phyloP scores from a whole-genome alignment of 2,329 filamentous ascomycete genomes.

The Botrytis galanthina region DNA sequence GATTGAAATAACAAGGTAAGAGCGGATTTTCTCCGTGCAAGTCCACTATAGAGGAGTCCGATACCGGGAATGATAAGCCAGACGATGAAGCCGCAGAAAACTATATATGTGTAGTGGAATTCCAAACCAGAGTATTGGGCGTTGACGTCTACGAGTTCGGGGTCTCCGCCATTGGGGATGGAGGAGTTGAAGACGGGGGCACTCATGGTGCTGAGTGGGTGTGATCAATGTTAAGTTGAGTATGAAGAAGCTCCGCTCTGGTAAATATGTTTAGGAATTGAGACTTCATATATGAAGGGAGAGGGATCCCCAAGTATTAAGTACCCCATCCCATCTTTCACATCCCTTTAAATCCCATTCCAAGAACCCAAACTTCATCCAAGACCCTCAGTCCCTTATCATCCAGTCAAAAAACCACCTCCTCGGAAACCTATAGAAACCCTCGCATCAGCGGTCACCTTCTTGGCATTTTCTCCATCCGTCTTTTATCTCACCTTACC shows the following conservation, averaged over 20 bases:
- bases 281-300: background rate
- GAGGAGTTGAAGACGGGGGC: conserved; percentile 32
- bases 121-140: conserved; percentile 57
- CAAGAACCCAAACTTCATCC: background rate
- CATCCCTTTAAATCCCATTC: background rate
- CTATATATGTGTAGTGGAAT: conserved; percentile 59
- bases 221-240: background rate
- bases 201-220: background rate
- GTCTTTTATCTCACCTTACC: background rate
- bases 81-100: conserved; percentile 59
- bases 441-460: background rate
- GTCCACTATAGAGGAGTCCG: conserved; percentile 62
- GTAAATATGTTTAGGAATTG: background rate
- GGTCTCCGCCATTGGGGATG: conserved; percentile 53
- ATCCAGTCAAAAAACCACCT: background rate
- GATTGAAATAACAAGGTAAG: conserved; percentile 62
- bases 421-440: background rate
- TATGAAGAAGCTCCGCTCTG: background rate
- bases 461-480: background rate
- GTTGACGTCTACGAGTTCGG: conserved; percentile 49
- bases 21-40: conserved; percentile 61
- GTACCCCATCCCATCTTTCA: background rate
- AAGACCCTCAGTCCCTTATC: background rate
- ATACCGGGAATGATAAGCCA: conserved; percentile 68
- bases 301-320: background rate